phyloP scores from a whole-genome alignment of 192 early-diverging fungal genomes.

The Linnemannia elongata region DNA sequence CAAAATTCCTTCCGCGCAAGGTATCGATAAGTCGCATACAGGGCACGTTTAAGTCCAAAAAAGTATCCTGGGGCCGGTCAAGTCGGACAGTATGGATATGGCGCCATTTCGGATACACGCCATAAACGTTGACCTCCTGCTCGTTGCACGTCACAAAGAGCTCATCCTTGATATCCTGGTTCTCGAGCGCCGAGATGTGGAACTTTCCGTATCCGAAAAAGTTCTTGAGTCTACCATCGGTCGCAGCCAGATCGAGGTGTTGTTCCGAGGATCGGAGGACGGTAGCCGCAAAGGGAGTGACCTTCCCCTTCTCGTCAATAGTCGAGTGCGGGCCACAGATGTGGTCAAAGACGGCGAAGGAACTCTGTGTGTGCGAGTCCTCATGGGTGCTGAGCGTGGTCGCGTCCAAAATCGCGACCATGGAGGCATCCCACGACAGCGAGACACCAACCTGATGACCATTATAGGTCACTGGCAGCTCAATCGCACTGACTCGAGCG shows the following conservation, averaged over 20 bases:
- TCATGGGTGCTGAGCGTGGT: neutral
- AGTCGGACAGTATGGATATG: neutral
- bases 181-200: constrained; percentile 4
- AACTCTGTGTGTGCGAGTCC: neutral
- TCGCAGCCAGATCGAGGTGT: neutral
- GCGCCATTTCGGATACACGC: neutral
- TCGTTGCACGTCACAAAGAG: neutral
- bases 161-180: neutral
- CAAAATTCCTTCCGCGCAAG: neutral
- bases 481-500: neutral
- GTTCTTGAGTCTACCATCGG: neutral
- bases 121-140: neutral
- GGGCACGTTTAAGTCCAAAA: neutral
- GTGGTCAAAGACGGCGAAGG: neutral
- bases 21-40: neutral
- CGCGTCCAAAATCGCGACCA: neutral
- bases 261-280: neutral
- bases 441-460: neutral
- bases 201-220: constrained; percentile 8
- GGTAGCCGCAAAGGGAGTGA: neutral
- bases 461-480: neutral
- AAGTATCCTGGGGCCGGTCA: neutral
- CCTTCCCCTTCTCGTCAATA: neutral
- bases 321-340: neutral
- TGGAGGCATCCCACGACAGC: constrained; percentile 1